Base-by-base conservation (phyloP, 768 basidiomycete genomes). In the Boletus eberwhitei region DNA sequence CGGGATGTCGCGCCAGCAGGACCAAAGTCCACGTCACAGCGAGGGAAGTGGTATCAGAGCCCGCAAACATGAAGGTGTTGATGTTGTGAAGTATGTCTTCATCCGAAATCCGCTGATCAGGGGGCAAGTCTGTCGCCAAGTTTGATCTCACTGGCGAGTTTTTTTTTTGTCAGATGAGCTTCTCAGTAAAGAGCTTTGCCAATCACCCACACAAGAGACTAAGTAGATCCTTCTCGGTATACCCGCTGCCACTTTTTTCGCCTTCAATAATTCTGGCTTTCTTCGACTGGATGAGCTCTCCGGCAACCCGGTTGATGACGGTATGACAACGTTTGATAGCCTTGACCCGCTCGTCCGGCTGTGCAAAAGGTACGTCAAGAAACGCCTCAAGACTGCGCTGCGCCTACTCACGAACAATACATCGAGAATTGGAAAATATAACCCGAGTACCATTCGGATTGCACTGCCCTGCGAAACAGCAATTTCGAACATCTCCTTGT, bases 1-100 rank as follows among this genome's bases (percentile, higher is more conserved):
- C 75, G 0, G 84, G 84, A 64, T 90, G 72, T 60, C 80, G 77
- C 0, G 91, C 84, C 37, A 97, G 79, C 16, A 89, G 74, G 53
- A 85, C 74, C n/a, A 96, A 69, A 2, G 86, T 85, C 93, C 94
- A 97, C 0, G 90, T 90, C 41, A 96, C 72, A 5, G 86, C 80
- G 29, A 94, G 81, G 3, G 89, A 88, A 12, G 87, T 87, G 1
- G 92, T 91, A 63, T 95, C 92, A 13, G 93, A 90, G 5, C 93
- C 93, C 21, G 88, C 91, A 66, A 93, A 92, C 78, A 93, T 84
- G 68, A 95, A 89, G 0, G 92, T 93, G 61, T 89, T 91, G 70
- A 95, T 85, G 55, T 85, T 93, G 64, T 90, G 77, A 12, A 93
- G 76, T 48, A 95, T 86, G 63, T 96, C 94, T 31, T 88, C 84